Evolutionary conservation across 768 basidiomycete species (phyloP), one percentile per base, ranked within the genome.

Genomic region (Suillus placidus): DNA sequence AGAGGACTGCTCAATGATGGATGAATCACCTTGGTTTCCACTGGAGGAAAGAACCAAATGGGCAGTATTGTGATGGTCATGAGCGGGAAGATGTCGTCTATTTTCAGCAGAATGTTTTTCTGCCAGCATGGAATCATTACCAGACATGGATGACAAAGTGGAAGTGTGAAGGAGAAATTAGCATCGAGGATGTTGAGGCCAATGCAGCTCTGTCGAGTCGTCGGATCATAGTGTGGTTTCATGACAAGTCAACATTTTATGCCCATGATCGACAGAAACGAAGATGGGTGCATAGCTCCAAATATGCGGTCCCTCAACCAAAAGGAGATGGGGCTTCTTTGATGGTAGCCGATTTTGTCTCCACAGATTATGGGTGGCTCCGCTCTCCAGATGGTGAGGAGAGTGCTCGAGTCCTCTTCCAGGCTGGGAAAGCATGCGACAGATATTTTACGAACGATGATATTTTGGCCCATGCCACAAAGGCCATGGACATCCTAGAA

Each of bases 291-390:
- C 63, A 56, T 34, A 42, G 9, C 12, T 10, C 10, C 37, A 13
- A 38, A 38, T 6, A 7, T 68, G 26, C 66, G 3, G 61, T 63
- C 2, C 79, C 75, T 14, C 68, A 76, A 43, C 45, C 62, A 16
- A 81, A 80, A 60, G 79, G 79, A 12, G 78, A 80, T 40, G 74
- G 79, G 2, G 64, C 60, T 1, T 79, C 76, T 5, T 63, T 77
- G 4, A 80, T 79, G 77, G 71, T 79, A 20, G 71, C 76, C 1
- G 74, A 80, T 67, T 80, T 77, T 68, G 73, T 80, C 2, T 79
- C 74, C 3, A 65, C 77, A 13, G 74, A 78, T 42, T 75, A 72
- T 67, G 74, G 75, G 34, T 35, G 34, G 34, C 34, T 35, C 34
- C 34, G 4, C 34, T 35, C 34, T 35, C 34, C 34, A 35, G 61